These are phyloP conservation scores for Cercospora citrullina DNA, from an alignment of 2,329 filamentous ascomycete species.

Conservation along the genomic window DNA sequence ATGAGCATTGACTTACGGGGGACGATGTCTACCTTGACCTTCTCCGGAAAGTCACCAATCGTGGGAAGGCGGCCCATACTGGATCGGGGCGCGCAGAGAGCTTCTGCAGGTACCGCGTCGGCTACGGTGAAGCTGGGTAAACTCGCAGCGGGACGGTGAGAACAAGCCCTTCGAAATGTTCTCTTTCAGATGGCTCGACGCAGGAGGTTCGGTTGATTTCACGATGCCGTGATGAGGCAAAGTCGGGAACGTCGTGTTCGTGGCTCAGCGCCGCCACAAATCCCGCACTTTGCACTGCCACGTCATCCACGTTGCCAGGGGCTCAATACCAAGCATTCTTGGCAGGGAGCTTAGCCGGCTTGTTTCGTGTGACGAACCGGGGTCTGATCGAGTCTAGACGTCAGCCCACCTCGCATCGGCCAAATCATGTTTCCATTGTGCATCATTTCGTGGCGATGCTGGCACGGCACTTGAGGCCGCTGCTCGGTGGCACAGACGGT, in stretches of 20 bases:
- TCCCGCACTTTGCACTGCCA: not conserved
- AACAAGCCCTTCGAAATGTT: no score
- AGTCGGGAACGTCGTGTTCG: not conserved
- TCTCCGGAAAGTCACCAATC: slow-evolving; percentile 45
- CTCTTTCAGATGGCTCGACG: not conserved
- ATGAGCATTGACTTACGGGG: slow-evolving; percentile 44
- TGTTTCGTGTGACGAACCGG: not conserved
- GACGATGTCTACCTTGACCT: slow-evolving; percentile 45
- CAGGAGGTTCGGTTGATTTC: not conserved
- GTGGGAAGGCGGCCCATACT: slow-evolving; percentile 45
- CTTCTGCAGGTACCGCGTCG: slow-evolving; percentile 17
- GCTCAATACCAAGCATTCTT: not conserved
- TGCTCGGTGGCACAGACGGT: not conserved
- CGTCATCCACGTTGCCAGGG: not conserved
- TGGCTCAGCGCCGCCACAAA: not conserved
- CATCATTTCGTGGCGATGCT: not conserved
- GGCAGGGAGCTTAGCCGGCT: slow-evolving; percentile 9
- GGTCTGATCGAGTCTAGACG: slow-evolving; percentile 9
- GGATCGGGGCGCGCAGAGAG: slow-evolving; percentile 5
- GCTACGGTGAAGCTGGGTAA: not conserved
- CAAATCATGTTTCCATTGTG: not conserved
- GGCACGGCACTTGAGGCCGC: slow-evolving; percentile 7
- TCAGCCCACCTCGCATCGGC: not conserved
- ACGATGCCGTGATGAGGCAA: not conserved
- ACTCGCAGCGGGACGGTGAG: slow-evolving; percentile 3